These are phyloP conservation scores for Talaromyces sp. DNA, from an alignment of 2,329 filamentous ascomycete species.

Conservation along the genomic window DNA sequence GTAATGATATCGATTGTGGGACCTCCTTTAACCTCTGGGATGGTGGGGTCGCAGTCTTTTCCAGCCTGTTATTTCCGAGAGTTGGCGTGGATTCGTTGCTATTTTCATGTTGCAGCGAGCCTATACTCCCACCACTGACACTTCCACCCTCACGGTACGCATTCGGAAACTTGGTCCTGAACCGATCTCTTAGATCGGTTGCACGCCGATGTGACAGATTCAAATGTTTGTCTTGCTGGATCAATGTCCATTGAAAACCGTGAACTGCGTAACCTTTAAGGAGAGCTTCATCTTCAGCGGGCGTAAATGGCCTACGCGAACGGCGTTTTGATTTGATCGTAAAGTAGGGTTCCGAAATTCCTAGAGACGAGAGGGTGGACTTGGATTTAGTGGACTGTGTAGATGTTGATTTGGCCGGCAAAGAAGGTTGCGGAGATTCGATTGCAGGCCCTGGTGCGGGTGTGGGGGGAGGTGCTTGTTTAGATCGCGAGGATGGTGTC, in stretches of 20 bases:
- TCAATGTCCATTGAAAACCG: conserved; percentile 59
- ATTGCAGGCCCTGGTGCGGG: not conserved
- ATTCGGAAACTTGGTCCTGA: conserved; percentile 58
- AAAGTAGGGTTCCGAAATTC: conserved; percentile 49
- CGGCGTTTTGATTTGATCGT: conserved; percentile 49
- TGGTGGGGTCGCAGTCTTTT: not conserved
- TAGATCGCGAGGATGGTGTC: not conserved
- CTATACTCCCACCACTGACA: conserved; percentile 32
- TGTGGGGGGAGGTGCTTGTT: conserved; percentile 2
- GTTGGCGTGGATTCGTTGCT: not conserved
- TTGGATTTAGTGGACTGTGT: conserved; percentile 32
- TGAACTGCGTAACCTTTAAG: conserved; percentile 58
- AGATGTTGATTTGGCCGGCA: conserved; percentile 26
- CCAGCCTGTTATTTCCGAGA: not conserved
- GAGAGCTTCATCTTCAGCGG: conserved; percentile 56
- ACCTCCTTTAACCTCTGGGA: not conserved
- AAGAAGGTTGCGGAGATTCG: not conserved
- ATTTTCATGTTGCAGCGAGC: conserved; percentile 15
- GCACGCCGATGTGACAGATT: conserved; percentile 51
- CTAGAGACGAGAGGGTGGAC: conserved; percentile 39
- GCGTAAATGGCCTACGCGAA: conserved; percentile 54
- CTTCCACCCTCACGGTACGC: conserved; percentile 50
- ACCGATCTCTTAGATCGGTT: conserved; percentile 60
- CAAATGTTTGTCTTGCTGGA: conserved; percentile 54
- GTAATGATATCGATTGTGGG: conserved; percentile 1